Percentiles rank a stretch among this genome's conserved stretches.
Conservation (phyloP, 2,329 filamentous ascomycete species). For the Grosmannia serpens region DNA sequence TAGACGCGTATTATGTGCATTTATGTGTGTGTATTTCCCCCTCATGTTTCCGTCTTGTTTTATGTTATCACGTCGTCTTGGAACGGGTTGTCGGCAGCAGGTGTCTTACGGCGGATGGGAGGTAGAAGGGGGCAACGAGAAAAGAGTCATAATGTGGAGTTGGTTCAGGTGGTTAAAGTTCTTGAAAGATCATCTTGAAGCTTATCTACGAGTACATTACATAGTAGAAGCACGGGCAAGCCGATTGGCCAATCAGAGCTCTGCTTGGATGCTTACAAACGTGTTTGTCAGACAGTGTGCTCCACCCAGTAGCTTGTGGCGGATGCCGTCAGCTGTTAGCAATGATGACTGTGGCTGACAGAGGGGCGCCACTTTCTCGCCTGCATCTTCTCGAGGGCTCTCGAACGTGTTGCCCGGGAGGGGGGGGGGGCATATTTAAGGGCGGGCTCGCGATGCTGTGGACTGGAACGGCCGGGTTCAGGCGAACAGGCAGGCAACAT, state of each 20-base stretch:
- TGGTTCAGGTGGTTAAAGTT: too few relatives aligned
- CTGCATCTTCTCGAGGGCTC: conserved; percentile 9
- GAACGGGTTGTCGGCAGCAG: neutral
- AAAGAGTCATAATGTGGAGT: neutral
- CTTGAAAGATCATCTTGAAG: too few relatives aligned
- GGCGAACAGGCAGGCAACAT: neutral
- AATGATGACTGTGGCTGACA: neutral
- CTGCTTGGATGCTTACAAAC: neutral
- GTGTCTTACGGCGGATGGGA: neutral
- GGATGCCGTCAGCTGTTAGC: neutral
- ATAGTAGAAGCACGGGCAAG: too few relatives aligned
- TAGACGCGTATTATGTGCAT: neutral
- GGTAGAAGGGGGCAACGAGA: neutral
- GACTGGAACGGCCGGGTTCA: neutral
- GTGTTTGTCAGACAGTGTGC: neutral
- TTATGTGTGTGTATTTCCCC: neutral
- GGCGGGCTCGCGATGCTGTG: neutral
- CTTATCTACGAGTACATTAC: too few relatives aligned
- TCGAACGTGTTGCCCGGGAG: too few relatives aligned
- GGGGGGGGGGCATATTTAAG: neutral
- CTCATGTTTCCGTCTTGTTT: neutral
- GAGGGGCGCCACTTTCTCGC: neutral
- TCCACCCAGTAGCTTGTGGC: neutral
- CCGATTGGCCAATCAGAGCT: neutral
- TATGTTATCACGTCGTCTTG: neutral